These are phyloP conservation scores for Spirogloea muscicola DNA, from an alignment of 139 green algal species.

Conservation along the genomic window DNA sequence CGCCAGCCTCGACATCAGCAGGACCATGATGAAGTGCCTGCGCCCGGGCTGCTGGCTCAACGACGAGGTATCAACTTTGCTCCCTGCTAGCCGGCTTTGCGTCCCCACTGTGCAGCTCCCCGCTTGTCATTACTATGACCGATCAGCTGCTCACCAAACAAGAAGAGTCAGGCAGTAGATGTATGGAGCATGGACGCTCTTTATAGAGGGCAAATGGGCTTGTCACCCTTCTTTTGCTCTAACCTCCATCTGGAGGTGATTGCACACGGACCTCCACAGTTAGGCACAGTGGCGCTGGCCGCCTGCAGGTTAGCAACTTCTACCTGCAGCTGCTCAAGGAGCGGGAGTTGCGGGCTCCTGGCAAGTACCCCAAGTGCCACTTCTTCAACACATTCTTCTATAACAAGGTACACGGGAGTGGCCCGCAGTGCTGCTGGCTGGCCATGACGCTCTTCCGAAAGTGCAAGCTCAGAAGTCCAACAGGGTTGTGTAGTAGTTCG, in stretches of 20 bases:
- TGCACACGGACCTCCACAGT: background rate
- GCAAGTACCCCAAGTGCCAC: conserved; percentile 24
- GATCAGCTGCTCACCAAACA: too few relatives aligned
- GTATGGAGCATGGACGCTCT: too few relatives aligned
- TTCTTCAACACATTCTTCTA: conserved; percentile 61
- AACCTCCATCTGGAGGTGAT: background rate
- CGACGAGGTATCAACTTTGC: conserved; percentile 37
- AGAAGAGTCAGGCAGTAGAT: too few relatives aligned
- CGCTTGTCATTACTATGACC: background rate
- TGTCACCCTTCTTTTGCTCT: too few relatives aligned
- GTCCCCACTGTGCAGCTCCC: background rate
- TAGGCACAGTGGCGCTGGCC: background rate
- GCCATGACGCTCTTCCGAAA: too few relatives aligned
- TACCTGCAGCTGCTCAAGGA: conserved; percentile 49
- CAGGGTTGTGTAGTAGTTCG: too few relatives aligned
- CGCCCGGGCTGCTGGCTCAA: conserved; percentile 47
- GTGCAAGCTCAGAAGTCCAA: too few relatives aligned
- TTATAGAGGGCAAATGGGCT: too few relatives aligned
- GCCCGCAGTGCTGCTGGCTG: too few relatives aligned
- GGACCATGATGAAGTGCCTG: conserved; percentile 44
- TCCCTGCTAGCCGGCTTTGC: background rate
- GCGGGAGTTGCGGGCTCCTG: conserved; percentile 7
- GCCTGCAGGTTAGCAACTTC: conserved; percentile 46
- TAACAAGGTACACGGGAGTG: conserved; percentile 53
- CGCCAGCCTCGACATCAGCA: conserved; percentile 35